Base-by-base conservation (phyloP, 2,329 filamentous ascomycete species). In the Claviceps monticola region DNA sequence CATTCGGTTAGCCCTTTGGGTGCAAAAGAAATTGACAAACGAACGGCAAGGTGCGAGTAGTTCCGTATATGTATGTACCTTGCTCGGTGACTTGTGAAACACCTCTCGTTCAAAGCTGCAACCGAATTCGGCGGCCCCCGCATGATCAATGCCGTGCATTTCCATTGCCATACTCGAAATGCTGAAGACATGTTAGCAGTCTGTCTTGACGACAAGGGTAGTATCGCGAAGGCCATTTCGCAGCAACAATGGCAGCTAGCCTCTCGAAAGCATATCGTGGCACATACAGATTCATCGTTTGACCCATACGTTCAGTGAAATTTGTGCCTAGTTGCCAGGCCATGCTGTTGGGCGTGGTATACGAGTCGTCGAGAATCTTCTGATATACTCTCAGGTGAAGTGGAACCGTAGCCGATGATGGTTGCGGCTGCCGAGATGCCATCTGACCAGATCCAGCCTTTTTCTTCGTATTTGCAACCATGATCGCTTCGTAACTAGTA, bases 111-210 rank as follows among this genome's bases (percentile, higher is more conserved):
- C 77, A 52, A 72, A 74, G 1, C 63, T 61, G 23, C 76, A 60
- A 16, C 70, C 73, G n/a, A 62, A 64, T 9, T 68, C 60, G 0
- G 72, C 62, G 1, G 72, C 67, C 51, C 69, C 69, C 48, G 67
- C 60, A 36, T 65, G 67, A 34, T 76, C 72, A 14, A 66, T 57
- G 14, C 58, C 58, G 3, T 66, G 68, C 56, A 71, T 66, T 6
- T 74, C 74, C 16, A 79, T 65, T 4, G 70, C 66, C 16, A 75
- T 68, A 51, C 76, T 78, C 14, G 75, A 68, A 45, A 78, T 71
- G n/a, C 76, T 80, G 39, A 5, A 46, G 37, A 41, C 29, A 23
- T 43, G 53, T 58, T 53, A 57, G 52, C 41, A 21, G 34, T 13
- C 36, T 13, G 42, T 46, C 16, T 26, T 5, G 21, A 19, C 29